Base-by-base conservation (phyloP, 208 protist genomes). In the Acanthamoeba castellanii region DNA sequence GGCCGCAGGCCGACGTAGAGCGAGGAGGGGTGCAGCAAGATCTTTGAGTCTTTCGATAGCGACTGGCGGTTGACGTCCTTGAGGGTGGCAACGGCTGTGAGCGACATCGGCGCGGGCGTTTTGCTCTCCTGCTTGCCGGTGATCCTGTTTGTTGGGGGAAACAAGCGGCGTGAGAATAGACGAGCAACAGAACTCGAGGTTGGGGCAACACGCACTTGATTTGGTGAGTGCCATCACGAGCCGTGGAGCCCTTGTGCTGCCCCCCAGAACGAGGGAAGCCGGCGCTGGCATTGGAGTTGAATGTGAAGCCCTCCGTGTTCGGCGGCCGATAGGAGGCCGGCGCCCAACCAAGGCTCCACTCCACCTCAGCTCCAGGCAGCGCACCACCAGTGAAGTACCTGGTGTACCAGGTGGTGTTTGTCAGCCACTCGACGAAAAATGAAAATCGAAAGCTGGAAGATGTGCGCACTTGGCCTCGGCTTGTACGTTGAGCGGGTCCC, bases 321-420 rank as follows among this genome's bases (percentile, higher is more conserved):
- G 82, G 82, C 30, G 82, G 82, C 8, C 82, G 82, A 68, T 90
- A 90, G 30, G 82, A 70, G 4, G 82, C 32, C 18, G 7, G 82
- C 11, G 47, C 30, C 55, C 55, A 70, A 14, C 16, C 3, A 13
- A 90, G 18, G 30, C 20, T 8, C 82, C 82, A 90, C 52, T 32
- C 1, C 6, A 90, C 42, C 7, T 59, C 52, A 11, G 50, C 42
- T 3, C 27, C 27, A 45, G 82, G 82, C 57, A 90, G 42, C 18
- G 55, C 22, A 37, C 52, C 47, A n/a, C 82, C 82, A 7, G 82
- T 90, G 57, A 90, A 90, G 82, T 90, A 88, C 37, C 81, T 88
- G 81, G 37, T 88, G 81, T 13, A 61, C 42, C 4, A 42, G 78
- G 9, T 59, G 14, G 30, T 7, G 13, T 18, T 74, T 74, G 25